Percentiles rank a stretch among this genome's conserved stretches.
These are phyloP conservation scores for Rhodotorula diobovata DNA, from an alignment of 768 basidiomycete species.

Conservation along the genomic window DNA sequence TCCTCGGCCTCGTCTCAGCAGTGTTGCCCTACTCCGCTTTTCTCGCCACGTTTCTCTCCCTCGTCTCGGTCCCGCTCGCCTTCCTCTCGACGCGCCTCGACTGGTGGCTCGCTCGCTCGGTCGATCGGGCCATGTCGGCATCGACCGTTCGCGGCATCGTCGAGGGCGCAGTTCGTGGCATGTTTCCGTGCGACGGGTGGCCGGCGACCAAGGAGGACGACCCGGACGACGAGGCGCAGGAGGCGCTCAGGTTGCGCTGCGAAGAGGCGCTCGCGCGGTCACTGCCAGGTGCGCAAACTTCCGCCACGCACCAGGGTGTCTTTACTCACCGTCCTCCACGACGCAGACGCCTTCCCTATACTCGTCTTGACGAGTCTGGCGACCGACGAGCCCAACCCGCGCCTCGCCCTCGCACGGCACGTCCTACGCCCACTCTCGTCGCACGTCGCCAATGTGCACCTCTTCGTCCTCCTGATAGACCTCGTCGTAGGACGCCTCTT, in stretches of 20 bases:
- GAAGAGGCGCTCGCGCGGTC: conserved; percentile 50
- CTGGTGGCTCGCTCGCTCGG: conserved; percentile 66
- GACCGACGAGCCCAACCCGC: not conserved
- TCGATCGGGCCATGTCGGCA: conserved; percentile 59
- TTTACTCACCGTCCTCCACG: not conserved
- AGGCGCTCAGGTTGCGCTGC: conserved; percentile 53
- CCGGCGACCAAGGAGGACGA: conserved; percentile 68
- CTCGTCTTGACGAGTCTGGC: not conserved
- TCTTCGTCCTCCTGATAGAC: conserved; percentile 70
- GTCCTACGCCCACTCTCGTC: conserved; percentile 45
- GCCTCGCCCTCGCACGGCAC: conserved; percentile 23
- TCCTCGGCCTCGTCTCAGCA: conserved; percentile 11
- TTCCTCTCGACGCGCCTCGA: conserved; percentile 55
- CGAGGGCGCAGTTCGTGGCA: conserved; percentile 59
- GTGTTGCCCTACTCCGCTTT: conserved; percentile 54
- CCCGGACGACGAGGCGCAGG: conserved; percentile 72
- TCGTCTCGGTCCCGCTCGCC: conserved; percentile 53
- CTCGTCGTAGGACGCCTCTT: conserved; percentile 65
- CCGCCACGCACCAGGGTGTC: no score
- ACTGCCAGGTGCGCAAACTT: conserved; percentile 49
- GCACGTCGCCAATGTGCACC: conserved; percentile 69
- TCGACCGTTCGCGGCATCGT: conserved; percentile 56
- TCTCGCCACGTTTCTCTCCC: conserved; percentile 50
- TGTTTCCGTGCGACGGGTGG: conserved; percentile 76
- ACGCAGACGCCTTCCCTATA: not conserved